phyloP scores from a whole-genome alignment of 169 alveolate genomes.

The Eimeria tenella region DNA sequence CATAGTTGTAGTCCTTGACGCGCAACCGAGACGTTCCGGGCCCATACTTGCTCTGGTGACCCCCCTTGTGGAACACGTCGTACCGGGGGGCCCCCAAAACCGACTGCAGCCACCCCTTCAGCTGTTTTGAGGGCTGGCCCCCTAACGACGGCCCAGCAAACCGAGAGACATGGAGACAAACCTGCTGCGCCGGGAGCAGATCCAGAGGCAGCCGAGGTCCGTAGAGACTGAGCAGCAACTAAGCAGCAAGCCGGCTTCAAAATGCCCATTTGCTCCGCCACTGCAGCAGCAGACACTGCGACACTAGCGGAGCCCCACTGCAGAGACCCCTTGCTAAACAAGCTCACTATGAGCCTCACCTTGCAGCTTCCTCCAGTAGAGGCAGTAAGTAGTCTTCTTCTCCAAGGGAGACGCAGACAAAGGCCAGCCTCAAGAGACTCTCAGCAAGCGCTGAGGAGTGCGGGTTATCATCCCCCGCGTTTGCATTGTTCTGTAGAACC shows the following conservation, averaged over 20 bases:
- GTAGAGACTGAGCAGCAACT: slow-evolving; percentile 41
- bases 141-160: slow-evolving; percentile 1
- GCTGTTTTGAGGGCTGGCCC: slow-evolving; percentile 29
- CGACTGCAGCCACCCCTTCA: slow-evolving; percentile 17
- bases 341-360: slow-evolving; percentile 1
- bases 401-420: slow-evolving; percentile 58
- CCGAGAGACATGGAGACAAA: slow-evolving; percentile 37
- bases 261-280: neutral
- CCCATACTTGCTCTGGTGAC: slow-evolving; percentile 20
- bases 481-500: slow-evolving; percentile 15
- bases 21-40: slow-evolving; percentile 44
- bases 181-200: slow-evolving; percentile 79
- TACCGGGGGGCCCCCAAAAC: slow-evolving; percentile 74
- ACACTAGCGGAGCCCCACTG: neutral
- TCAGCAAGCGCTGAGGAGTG: slow-evolving; percentile 29
- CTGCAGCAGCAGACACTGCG: neutral
- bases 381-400: slow-evolving; percentile 73
- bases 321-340: too few relatives aligned
- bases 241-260: neutral
- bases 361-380: slow-evolving; percentile 68
- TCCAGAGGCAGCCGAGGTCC: slow-evolving; percentile 64
- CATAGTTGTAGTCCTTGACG: slow-evolving; percentile 73
- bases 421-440: slow-evolving; percentile 70
- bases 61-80: slow-evolving; percentile 71
- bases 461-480: neutral